These are phyloP conservation scores for Conidiobolus incongruus DNA, from an alignment of 371 early-diverging fungal species.

Conservation along the genomic window DNA sequence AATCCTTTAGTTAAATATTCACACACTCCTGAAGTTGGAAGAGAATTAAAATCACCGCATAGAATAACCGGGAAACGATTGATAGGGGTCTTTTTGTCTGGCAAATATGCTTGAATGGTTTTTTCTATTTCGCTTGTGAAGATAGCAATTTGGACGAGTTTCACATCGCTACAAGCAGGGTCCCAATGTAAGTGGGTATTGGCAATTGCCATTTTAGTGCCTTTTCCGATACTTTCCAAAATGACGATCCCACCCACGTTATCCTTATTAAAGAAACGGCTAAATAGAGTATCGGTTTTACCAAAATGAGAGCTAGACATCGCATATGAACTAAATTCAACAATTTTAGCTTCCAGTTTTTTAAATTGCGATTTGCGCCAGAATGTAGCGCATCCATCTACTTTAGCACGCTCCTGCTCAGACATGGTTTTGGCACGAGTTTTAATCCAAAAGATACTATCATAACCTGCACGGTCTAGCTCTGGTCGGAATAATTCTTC, in stretches of 20 bases:
- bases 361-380: conserved; percentile 68
- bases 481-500: conserved; percentile 64
- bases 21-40: conserved; percentile 78
- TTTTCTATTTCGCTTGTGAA: conserved; percentile 79
- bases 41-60: conserved; percentile 96
- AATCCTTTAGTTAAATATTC: conserved; percentile 53
- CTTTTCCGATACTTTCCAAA: conserved; percentile 58
- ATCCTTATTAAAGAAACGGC: conserved; percentile 91
- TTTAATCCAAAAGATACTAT: conserved; percentile 86
- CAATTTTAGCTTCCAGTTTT: conserved; percentile 47
- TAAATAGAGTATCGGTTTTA: conserved; percentile 79
- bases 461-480: conserved; percentile 63
- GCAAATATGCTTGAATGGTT: conserved; percentile 18
- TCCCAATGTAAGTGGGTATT: conserved; percentile 94
- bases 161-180: conserved; percentile 85
- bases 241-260: conserved; percentile 81
- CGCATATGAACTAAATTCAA: conserved; percentile 89
- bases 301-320: conserved; percentile 28
- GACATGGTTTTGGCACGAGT: conserved; percentile 81
- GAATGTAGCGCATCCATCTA: conserved; percentile 98
- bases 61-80: conserved; percentile 41
- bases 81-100: conserved; percentile 12
- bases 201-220: conserved; percentile 50
- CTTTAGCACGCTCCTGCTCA: conserved; percentile 63
- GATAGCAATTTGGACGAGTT: conserved; percentile 92